Conservation (phyloP, 768 basidiomycete species). For the Pleurotus platypus region DNA sequence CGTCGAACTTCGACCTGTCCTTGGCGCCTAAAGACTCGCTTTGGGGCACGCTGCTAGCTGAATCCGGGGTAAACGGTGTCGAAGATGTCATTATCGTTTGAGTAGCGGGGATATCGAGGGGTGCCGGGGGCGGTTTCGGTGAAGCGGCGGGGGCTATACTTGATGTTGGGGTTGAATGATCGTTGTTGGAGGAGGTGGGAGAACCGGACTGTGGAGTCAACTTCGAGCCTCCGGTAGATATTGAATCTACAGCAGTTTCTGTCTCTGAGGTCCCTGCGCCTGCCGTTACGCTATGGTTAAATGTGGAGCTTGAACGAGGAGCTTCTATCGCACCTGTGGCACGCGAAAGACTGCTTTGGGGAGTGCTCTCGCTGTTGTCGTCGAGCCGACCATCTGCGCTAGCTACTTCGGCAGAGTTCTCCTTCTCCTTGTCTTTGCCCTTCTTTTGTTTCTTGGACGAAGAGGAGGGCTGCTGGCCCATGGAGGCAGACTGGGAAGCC, state of each 20-base stretch:
- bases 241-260: slow-evolving; percentile 27
- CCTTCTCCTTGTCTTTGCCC: slow-evolving; percentile 67
- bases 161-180: slow-evolving; percentile 33
- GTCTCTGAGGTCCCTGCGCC: slow-evolving; percentile 43
- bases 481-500: slow-evolving; percentile 47
- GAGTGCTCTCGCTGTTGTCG: slow-evolving; percentile 32
- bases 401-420: slow-evolving; percentile 31
- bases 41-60: slow-evolving; percentile 35
- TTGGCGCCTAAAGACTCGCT: slow-evolving; percentile 41
- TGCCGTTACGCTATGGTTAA: slow-evolving; percentile 39
- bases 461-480: slow-evolving; percentile 78
- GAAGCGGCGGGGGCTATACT: slow-evolving; percentile 33
- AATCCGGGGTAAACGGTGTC: slow-evolving; percentile 51
- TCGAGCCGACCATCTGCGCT: slow-evolving; percentile 38
- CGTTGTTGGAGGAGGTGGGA: slow-evolving; percentile 19
- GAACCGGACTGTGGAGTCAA: slow-evolving; percentile 27
- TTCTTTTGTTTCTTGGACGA: slow-evolving; percentile 67
- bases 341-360: slow-evolving; percentile 43
- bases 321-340: slow-evolving; percentile 31
- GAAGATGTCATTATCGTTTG: slow-evolving; percentile 83
- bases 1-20: slow-evolving; percentile 73
- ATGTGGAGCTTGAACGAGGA: slow-evolving; percentile 21
- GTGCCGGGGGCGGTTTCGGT: slow-evolving; percentile 40
- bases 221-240: slow-evolving; percentile 32
- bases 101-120: slow-evolving; percentile 76